Evolutionary conservation across 306 rosid species (phyloP).

Genomic region (Spatholobus suberectus): DNA sequence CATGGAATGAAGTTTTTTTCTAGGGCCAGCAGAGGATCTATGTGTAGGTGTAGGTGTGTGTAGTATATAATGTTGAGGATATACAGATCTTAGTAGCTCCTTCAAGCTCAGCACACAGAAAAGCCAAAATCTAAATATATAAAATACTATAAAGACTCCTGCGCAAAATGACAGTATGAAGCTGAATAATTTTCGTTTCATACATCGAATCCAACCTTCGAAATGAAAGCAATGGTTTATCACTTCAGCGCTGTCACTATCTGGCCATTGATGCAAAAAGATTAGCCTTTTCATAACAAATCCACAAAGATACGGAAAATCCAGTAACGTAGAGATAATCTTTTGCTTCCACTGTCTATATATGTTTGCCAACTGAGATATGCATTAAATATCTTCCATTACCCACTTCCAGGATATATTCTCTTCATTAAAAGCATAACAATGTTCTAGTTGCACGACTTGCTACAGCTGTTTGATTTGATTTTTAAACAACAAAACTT

Average conservation of each 20-base stretch:
- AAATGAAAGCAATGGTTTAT: conserved; percentile 46
- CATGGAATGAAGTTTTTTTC: background rate
- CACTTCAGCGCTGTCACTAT: conserved; percentile 34
- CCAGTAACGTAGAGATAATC: conserved; percentile 34
- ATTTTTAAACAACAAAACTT: conserved; percentile 8
- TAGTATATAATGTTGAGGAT: background rate
- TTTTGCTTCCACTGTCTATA: conserved; percentile 39
- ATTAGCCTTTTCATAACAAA: conserved; percentile 50
- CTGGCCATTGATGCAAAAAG: conserved; percentile 44
- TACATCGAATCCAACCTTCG: conserved; percentile 39
- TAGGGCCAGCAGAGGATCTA: background rate
- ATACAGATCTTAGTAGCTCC: background rate
- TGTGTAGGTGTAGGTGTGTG: background rate
- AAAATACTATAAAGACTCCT: conserved; percentile 8
- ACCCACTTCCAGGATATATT: conserved; percentile 44
- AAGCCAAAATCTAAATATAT: conserved; percentile 18
- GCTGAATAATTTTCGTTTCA: conserved; percentile 44
- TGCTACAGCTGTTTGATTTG: conserved; percentile 30
- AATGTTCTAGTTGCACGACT: conserved; percentile 10
- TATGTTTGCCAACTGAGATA: conserved; percentile 51
- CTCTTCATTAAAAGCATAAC: conserved; percentile 39
- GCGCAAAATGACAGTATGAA: conserved; percentile 30
- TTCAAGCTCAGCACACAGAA: conserved; percentile 10
- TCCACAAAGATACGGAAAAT: conserved; percentile 50
- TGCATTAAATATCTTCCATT: conserved; percentile 34